A percentile compares a stretch with the other conserved stretches of the same genome.
Evolutionary conservation across 2,329 filamentous ascomycete species (phyloP).

Genomic region (Rosellinia necatrix): DNA sequence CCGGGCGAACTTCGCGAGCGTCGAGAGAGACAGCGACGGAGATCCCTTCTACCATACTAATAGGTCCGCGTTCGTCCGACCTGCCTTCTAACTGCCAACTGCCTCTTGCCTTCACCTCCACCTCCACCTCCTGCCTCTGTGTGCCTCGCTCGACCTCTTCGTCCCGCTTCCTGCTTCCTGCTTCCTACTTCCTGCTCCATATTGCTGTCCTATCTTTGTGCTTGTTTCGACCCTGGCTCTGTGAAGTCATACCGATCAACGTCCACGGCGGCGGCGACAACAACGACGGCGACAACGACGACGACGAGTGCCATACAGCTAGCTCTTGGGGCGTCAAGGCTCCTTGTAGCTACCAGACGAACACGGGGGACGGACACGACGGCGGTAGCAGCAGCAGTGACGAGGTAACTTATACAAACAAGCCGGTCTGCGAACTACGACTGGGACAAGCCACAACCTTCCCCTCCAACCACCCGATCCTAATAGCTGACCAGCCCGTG

Average conservation of each 20-base stretch:
- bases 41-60: not conserved
- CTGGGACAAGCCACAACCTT: slow-evolving; percentile 7
- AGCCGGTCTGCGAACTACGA: too few relatives aligned
- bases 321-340: too few relatives aligned
- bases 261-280: not conserved
- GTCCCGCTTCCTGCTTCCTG: too few relatives aligned
- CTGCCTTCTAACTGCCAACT: not conserved
- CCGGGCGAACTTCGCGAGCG: slow-evolving; percentile 6
- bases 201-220: too few relatives aligned
- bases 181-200: too few relatives aligned
- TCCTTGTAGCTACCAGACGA: too few relatives aligned
- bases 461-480: not conserved
- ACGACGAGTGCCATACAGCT: too few relatives aligned
- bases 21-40: not conserved
- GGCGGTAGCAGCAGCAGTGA: too few relatives aligned
- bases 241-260: not conserved
- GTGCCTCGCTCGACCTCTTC: too few relatives aligned
- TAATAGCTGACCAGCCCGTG: slow-evolving; percentile 7
- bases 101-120: not conserved
- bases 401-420: too few relatives aligned
- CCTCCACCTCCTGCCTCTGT: not conserved
- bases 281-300: not conserved
- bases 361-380: too few relatives aligned
- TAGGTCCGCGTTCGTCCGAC: not conserved
- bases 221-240: not conserved